These are phyloP conservation scores for Myochromella boudieri DNA, from an alignment of 768 basidiomycete species.

Conservation along the genomic window DNA sequence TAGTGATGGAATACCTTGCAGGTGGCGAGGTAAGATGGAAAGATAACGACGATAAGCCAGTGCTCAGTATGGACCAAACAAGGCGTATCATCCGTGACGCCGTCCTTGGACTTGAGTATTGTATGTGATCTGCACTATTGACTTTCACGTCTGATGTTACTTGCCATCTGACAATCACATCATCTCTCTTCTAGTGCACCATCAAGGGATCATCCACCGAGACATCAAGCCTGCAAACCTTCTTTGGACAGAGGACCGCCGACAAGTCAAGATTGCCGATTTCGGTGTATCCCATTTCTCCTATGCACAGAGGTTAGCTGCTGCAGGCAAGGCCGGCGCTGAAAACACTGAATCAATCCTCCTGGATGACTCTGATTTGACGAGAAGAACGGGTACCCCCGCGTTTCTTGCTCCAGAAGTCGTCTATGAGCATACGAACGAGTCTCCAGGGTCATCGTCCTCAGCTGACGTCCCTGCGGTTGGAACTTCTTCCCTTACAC, in stretches of 20 bases:
- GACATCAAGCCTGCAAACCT: conserved; percentile 99
- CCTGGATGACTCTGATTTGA: conserved; percentile 38
- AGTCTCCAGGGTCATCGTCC: conserved; percentile 20
- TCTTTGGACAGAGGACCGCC: conserved; percentile 83
- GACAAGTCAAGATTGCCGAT: conserved; percentile 94
- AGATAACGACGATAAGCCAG: conserved; percentile 58
- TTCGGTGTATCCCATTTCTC: conserved; percentile 98
- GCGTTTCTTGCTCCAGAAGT: conserved; percentile 46
- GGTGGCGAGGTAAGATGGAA: conserved; percentile 96
- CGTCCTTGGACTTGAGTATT: conserved; percentile 90
- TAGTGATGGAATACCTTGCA: conserved; percentile 95
- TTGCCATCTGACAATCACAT: conserved; percentile 14
- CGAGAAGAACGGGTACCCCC: conserved; percentile 40
- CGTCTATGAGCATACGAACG: conserved; percentile 29
- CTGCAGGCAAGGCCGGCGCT: conserved; percentile 7
- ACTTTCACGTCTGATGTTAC: conserved; percentile 3
- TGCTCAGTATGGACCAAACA: conserved; percentile 81
- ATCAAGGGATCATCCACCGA: conserved; percentile 97
- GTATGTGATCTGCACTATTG: conserved; percentile 49
- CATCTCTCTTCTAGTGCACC: conserved; percentile 65
- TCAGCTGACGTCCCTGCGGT: conserved; percentile 17
- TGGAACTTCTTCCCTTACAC: conserved; percentile 10
- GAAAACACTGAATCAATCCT: conserved; percentile 28
- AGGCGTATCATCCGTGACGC: conserved; percentile 90
- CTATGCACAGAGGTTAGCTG: conserved; percentile 57